A percentile compares a stretch with the other conserved stretches of the same genome.
Evolutionary conservation across 371 early-diverging fungal species (phyloP).

Genomic region (Rhizomucor pusillus): DNA sequence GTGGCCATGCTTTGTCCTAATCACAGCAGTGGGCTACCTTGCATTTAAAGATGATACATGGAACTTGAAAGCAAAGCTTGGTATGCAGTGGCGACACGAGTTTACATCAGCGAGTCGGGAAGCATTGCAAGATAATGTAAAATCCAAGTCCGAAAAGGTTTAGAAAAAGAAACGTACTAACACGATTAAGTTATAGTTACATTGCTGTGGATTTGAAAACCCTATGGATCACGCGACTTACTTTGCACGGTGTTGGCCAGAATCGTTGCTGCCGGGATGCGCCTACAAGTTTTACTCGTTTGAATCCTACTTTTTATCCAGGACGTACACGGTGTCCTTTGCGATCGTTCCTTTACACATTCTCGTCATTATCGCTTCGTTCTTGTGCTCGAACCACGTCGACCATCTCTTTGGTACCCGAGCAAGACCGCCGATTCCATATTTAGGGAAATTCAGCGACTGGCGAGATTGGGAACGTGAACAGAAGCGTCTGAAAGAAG

Average conservation of each 20-base stretch:
- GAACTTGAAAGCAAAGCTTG: slow-evolving; percentile 26
- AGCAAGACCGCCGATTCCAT: slow-evolving; percentile 14
- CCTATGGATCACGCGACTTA: slow-evolving; percentile 35
- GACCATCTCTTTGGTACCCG: slow-evolving; percentile 17
- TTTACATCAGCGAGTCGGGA: slow-evolving; percentile 9
- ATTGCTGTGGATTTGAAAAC: slow-evolving; percentile 35
- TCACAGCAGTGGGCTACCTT: slow-evolving; percentile 22
- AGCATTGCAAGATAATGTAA: slow-evolving; percentile 22
- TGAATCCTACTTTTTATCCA: slow-evolving; percentile 20
- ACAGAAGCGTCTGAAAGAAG: slow-evolving; percentile 1
- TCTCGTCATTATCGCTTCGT: slow-evolving; percentile 16
- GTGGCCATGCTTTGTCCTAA: slow-evolving; percentile 29
- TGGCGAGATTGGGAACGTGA: slow-evolving; percentile 15
- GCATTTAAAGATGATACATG: slow-evolving; percentile 24
- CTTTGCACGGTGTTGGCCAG: slow-evolving; percentile 17
- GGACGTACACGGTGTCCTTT: slow-evolving; percentile 18
- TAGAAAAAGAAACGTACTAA: neutral
- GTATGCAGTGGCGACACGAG: slow-evolving; percentile 27
- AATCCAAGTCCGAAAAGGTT: neutral
- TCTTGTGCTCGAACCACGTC: slow-evolving; percentile 24
- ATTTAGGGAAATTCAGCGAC: slow-evolving; percentile 17
- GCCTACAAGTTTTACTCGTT: slow-evolving; percentile 24
- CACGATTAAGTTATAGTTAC: slow-evolving; percentile 11
- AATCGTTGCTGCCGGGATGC: slow-evolving; percentile 35
- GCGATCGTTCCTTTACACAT: slow-evolving; percentile 23